These are phyloP conservation scores for Pleurotus salmoneostramineus DNA, from an alignment of 768 basidiomycete species.

Conservation along the genomic window DNA sequence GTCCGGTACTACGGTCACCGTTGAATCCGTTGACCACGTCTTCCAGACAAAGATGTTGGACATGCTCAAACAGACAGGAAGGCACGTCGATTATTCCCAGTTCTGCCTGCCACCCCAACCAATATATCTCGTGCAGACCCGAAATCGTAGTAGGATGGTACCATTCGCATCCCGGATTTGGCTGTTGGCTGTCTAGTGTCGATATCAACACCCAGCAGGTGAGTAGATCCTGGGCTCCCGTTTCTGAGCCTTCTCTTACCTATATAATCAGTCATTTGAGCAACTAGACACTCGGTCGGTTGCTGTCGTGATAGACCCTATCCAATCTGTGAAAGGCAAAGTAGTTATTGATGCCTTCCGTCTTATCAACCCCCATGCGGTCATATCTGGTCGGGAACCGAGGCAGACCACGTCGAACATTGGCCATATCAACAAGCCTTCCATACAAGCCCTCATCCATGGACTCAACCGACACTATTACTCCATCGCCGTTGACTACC, in stretches of 20 bases:
- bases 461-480: slow-evolving; percentile 98
- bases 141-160: slow-evolving; percentile 99
- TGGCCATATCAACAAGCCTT: slow-evolving; percentile 98
- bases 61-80: slow-evolving; percentile 98
- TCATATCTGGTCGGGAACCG: slow-evolving; percentile 90
- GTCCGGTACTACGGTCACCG: slow-evolving; percentile 94
- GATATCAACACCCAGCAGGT: slow-evolving; percentile 99
- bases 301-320: slow-evolving; percentile 96
- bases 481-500: slow-evolving; percentile 95
- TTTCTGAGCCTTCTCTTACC: slow-evolving; percentile 10
- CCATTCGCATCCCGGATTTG: slow-evolving; percentile 99
- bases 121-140: slow-evolving; percentile 43
- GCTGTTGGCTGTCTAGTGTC: slow-evolving; percentile 98
- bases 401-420: slow-evolving; percentile 98
- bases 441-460: slow-evolving; percentile 96
- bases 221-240: slow-evolving; percentile 14
- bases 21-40: slow-evolving; percentile 97
- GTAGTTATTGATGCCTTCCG: slow-evolving; percentile 99
- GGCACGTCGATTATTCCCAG: slow-evolving; percentile 45
- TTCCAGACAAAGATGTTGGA: slow-evolving; percentile 99
- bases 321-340: slow-evolving; percentile 98
- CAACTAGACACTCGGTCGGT: slow-evolving; percentile 90
- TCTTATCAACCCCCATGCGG: slow-evolving; percentile 87
- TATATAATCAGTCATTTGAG: slow-evolving; percentile 82
- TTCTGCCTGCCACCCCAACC: slow-evolving; percentile 9